A percentile compares a stretch with the other conserved stretches of the same genome.
These are phyloP conservation scores for Thymus quinquecostatus DNA, from an alignment of 257 asterid genomes.

Conservation along the genomic window DNA sequence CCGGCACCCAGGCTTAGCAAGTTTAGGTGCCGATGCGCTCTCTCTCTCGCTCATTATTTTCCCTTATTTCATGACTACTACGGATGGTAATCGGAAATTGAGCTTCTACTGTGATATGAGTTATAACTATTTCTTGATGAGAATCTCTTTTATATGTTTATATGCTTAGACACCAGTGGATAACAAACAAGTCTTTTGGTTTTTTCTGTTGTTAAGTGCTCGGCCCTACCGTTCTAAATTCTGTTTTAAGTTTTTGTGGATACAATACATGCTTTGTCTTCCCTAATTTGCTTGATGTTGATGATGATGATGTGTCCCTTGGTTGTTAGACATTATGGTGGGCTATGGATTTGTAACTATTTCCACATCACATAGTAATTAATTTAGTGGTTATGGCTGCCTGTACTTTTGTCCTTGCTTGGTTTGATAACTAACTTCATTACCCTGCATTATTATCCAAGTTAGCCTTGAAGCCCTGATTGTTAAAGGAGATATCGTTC, in stretches of 20 bases:
- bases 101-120: constrained; percentile 27
- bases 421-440: constrained; percentile 18
- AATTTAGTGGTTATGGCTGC: background rate
- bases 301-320: background rate
- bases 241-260: background rate
- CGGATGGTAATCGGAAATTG: background rate
- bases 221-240: background rate
- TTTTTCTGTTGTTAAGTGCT: constrained; percentile 1
- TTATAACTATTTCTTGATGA: constrained; percentile 19
- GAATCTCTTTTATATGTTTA: background rate
- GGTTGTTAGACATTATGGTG: background rate
- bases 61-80: constrained; percentile 1
- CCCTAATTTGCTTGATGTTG: constrained; percentile 5
- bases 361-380: background rate
- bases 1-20: constrained; percentile 84
- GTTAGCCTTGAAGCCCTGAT: background rate
- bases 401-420: background rate
- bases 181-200: background rate
- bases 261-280: background rate
- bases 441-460: background rate
- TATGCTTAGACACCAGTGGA: background rate
- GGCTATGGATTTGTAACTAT: background rate
- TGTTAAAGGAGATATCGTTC: constrained; percentile 7
- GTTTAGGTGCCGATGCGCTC: constrained; percentile 32
- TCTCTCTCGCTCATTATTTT: background rate